Evolutionary conservation across 176 grass and related monocot species (phyloP), one percentile per base, ranked within the genome.

Genomic region (Tuctoria greenei): DNA sequence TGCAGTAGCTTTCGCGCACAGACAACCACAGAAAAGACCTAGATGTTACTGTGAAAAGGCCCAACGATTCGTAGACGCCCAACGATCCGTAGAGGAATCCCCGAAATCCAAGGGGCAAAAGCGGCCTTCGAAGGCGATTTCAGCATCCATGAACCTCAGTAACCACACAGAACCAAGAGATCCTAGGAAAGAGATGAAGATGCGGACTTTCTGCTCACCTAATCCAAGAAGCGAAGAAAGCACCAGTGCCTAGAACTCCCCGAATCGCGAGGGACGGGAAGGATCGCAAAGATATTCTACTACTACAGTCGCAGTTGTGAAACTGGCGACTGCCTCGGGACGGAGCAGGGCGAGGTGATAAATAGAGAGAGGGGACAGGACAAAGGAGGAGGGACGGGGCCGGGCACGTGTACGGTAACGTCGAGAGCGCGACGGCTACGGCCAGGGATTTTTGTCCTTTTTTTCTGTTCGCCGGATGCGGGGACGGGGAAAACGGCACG

Each of bases 401-500:
- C 34, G 56, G 73, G 60, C 73, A 77, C 82, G 74, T 64, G 56
- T 67, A 45, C 74, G 55, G 73, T 62, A 37, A 56, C 65, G 65
- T 12, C 42, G 24, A 7, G 56, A 72, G 8, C 44, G 57, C 67
- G 38, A 67, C 41, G 49, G 38, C 8, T n/a, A 8, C 9, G 74
- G 18, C 10, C 79, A 41, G 51, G 74, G 73, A 34, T 23, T 59
- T 86, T 77, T 81, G 45, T 43, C 77, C 24, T 68, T 17, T 28
- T 34, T 39, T 42, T 12, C 6, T 36, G 71, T 25, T 81, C 23
- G 1, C 35, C 57, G 61, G 60, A 82, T 59, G 85, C 79, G 85
- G 79, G 67, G 85, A 83, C 79, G 74, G 74, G 74, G 85, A 87
- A 73, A 73, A 83, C 85, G 73, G 79, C 40, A 72, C 49, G 61